These are phyloP conservation scores for Vigna angularis DNA, from an alignment of 306 rosid genomes.

Conservation along the genomic window DNA sequence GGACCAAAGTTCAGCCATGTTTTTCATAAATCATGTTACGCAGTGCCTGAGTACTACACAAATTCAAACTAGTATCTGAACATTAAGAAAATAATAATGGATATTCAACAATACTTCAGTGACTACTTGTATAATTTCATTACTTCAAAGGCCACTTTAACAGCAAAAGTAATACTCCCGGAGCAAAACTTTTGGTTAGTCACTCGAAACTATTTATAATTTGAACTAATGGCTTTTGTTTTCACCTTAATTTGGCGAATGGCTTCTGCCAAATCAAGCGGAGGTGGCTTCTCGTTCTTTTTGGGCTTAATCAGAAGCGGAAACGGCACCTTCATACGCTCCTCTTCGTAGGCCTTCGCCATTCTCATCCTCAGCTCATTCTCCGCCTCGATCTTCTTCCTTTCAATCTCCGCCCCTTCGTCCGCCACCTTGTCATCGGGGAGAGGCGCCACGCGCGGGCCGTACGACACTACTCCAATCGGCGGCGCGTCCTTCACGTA, in stretches of 20 bases:
- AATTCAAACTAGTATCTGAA: neutral
- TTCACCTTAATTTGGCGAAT: slow-evolving; percentile 89
- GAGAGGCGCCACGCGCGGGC: slow-evolving; percentile 75
- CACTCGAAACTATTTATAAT: neutral
- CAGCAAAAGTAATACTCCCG: neutral
- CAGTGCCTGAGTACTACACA: neutral
- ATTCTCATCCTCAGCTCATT: slow-evolving; percentile 51
- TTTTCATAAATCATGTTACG: neutral
- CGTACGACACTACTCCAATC: slow-evolving; percentile 67
- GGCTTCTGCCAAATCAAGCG: slow-evolving; percentile 79
- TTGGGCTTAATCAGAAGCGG: slow-evolving; percentile 72
- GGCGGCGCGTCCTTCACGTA: slow-evolving; percentile 71
- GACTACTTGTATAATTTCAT: neutral
- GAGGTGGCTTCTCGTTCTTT: slow-evolving; percentile 69
- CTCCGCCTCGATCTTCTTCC: slow-evolving; percentile 58
- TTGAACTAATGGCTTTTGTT: neutral
- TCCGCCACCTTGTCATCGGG: slow-evolving; percentile 64
- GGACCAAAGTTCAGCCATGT: neutral
- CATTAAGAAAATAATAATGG: neutral
- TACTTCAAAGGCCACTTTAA: neutral
- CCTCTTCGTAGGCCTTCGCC: slow-evolving; percentile 62
- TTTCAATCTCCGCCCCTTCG: slow-evolving; percentile 58
- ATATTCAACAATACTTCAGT: neutral
- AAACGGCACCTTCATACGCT: slow-evolving; percentile 66
- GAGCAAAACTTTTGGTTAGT: neutral